phyloP scores from a whole-genome alignment of 805 yeast genomes.

The Ogataea nakhonphanomensis region DNA sequence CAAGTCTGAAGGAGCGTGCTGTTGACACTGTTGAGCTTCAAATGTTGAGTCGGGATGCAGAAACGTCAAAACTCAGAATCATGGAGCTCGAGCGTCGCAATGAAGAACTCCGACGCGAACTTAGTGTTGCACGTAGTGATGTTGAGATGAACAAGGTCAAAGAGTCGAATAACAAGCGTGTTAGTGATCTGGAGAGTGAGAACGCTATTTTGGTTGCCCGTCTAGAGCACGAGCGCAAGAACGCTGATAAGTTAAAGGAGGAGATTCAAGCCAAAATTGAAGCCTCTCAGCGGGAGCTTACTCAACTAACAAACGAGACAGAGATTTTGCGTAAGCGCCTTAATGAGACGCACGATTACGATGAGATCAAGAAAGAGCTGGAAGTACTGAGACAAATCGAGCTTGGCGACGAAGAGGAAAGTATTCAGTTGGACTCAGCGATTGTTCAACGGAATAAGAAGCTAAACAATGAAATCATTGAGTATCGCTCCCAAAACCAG shows the following conservation, averaged over 20 bases:
- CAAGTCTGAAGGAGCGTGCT: constrained; percentile 27
- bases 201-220: constrained; percentile 60
- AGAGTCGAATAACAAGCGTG: constrained; percentile 42
- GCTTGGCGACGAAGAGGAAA: constrained; percentile 49
- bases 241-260: constrained; percentile 20
- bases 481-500: constrained; percentile 56
- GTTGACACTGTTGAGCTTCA: constrained; percentile 53
- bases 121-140: constrained; percentile 51
- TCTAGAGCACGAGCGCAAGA: constrained; percentile 47
- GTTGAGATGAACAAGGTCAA: constrained; percentile 41
- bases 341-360: constrained; percentile 62
- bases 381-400: constrained; percentile 69
- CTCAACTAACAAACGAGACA: constrained; percentile 48
- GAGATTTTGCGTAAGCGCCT: constrained; percentile 47
- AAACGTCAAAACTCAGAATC: constrained; percentile 61
- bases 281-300: constrained; percentile 42
- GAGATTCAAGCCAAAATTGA: constrained; percentile 34
- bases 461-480: constrained; percentile 66
- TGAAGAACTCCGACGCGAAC: constrained; percentile 64
- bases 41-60: constrained; percentile 70
- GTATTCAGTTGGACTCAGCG: constrained; percentile 35
- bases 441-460: constrained; percentile 69
- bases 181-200: constrained; percentile 62
- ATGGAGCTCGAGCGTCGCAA: constrained; percentile 74
- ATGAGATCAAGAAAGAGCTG: constrained; percentile 74